phyloP scores from a whole-genome alignment of 352 stramenopile genomes.

The Blastocystis sp. region DNA sequence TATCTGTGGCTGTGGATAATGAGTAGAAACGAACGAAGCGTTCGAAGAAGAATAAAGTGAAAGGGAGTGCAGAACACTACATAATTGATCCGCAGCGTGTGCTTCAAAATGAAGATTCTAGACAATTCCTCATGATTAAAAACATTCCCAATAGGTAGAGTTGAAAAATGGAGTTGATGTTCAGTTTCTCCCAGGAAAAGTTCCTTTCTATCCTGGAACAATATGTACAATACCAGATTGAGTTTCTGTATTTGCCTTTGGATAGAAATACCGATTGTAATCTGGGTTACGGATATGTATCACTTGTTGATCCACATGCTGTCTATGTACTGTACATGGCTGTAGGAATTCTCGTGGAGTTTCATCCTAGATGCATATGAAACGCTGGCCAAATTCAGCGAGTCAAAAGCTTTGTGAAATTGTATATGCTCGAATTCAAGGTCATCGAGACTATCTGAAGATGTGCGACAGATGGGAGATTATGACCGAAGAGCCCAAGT shows the following conservation, averaged over 20 bases:
- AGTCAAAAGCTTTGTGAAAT: conserved; percentile 62
- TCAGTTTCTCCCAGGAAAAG: conserved; percentile 34
- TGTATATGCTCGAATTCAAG: conserved; percentile 53
- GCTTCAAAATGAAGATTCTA: neutral
- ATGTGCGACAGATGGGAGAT: conserved; percentile 48
- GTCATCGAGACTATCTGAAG: conserved; percentile 59
- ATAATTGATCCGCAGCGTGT: conserved; percentile 31
- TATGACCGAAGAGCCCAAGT: conserved; percentile 31
- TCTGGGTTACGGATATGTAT: conserved; percentile 61
- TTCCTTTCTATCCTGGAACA: conserved; percentile 27
- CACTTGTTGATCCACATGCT: neutral
- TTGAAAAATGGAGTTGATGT: neutral
- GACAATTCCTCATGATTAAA: conserved; percentile 56
- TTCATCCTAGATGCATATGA: conserved; percentile 56
- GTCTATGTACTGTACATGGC: conserved; percentile 35
- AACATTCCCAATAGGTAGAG: conserved; percentile 48
- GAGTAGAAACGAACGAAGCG: conserved; percentile 3
- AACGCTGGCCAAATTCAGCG: conserved; percentile 41
- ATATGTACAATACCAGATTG: conserved; percentile 19
- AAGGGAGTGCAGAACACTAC: conserved; percentile 25
- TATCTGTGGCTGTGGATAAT: too few relatives aligned
- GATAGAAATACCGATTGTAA: conserved; percentile 35
- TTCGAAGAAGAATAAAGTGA: conserved; percentile 52
- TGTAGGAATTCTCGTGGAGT: neutral
- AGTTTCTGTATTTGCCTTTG: conserved; percentile 53